These are phyloP conservation scores for Macadamia integrifolia DNA, from an alignment of 164 flowering plant genomes.

Conservation along the genomic window DNA sequence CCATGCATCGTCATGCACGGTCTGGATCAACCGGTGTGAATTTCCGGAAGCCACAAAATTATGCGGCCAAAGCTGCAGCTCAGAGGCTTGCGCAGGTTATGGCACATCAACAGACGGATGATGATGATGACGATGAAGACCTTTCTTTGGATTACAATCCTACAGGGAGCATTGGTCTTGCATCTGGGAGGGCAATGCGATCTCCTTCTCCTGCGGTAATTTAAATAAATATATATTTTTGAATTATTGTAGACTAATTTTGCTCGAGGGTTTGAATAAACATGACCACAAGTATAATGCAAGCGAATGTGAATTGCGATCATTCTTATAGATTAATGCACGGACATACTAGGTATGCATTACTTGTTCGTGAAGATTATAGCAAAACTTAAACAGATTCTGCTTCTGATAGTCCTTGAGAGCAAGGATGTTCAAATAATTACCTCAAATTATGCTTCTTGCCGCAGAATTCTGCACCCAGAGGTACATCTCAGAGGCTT, in stretches of 20 bases:
- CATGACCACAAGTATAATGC: neutral
- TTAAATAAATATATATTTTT: neutral
- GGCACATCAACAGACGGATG: slow-evolving; percentile 51
- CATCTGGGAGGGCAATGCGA: slow-evolving; percentile 36
- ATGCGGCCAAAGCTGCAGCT: slow-evolving; percentile 82
- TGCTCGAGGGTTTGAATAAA: neutral
- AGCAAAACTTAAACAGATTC: too few relatives aligned
- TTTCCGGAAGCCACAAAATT: slow-evolving; percentile 44
- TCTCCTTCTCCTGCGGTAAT: slow-evolving; percentile 54
- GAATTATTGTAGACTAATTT: too few relatives aligned
- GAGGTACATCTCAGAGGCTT: slow-evolving; percentile 87
- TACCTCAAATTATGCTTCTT: neutral
- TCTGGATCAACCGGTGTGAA: slow-evolving; percentile 46
- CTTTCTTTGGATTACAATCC: slow-evolving; percentile 36
- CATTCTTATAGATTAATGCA: neutral
- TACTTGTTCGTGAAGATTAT: too few relatives aligned
- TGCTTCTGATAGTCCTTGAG: too few relatives aligned
- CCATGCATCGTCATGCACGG: too few relatives aligned
- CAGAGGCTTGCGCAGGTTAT: slow-evolving; percentile 86
- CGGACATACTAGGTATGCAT: neutral
- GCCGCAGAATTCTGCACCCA: slow-evolving; percentile 55
- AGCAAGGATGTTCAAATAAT: too few relatives aligned
- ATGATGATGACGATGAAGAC: slow-evolving; percentile 56
- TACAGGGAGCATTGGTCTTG: slow-evolving; percentile 43
- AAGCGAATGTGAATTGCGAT: neutral